A percentile compares a stretch with the other conserved stretches of the same genome.
These are phyloP conservation scores for Kwoniella botswanensis DNA, from an alignment of 768 basidiomycete species.

Conservation along the genomic window DNA sequence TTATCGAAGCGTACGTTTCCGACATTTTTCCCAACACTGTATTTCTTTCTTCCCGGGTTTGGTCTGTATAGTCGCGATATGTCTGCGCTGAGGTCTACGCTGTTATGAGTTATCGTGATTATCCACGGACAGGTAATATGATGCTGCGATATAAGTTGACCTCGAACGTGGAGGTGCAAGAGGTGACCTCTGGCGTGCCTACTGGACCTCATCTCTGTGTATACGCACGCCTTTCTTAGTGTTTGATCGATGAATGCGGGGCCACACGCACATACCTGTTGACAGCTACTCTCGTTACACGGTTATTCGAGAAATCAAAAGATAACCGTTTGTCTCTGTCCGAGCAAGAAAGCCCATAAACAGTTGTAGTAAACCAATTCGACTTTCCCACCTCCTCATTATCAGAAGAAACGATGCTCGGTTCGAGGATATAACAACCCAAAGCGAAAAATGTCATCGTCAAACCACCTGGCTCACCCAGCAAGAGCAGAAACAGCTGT, in stretches of 20 bases:
- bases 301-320: too few species aligned
- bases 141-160: not conserved
- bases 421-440: too few species aligned
- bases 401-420: too few species aligned
- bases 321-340: not conserved
- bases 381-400: too few species aligned
- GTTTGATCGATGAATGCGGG: not conserved
- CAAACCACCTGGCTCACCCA: not conserved
- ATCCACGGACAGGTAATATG: not conserved
- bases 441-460: not conserved
- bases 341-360: too few species aligned
- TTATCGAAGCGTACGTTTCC: slow-evolving; percentile 35
- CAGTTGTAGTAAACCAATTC: too few species aligned
- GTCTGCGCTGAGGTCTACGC: not conserved
- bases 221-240: not conserved
- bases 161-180: slow-evolving; percentile 12
- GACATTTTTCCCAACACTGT: slow-evolving; percentile 13
- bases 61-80: not conserved
- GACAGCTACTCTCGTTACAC: not conserved
- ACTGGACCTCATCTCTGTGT: not conserved
- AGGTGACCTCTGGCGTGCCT: not conserved
- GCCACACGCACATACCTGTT: not conserved
- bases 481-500: slow-evolving; percentile 31
- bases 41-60: not conserved
- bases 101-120: not conserved